Conservation (phyloP, 345 rosid species). For the Populus simonii region DNA sequence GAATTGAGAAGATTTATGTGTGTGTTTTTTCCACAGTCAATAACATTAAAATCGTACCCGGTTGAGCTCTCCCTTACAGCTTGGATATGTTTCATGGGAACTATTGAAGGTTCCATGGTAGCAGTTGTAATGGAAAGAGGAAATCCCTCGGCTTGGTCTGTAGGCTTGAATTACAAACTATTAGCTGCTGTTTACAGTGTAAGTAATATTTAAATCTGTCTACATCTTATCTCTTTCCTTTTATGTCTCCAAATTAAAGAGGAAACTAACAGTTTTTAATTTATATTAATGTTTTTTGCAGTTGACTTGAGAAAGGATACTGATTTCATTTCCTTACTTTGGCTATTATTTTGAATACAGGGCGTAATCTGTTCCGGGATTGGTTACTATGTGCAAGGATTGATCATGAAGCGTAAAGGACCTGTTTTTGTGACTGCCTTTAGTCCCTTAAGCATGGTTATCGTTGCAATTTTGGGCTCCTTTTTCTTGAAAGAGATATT, state of each 20-base stretch:
- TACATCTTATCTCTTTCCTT: neutral
- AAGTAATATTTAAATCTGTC: slow-evolving; percentile 9
- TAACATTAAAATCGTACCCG: slow-evolving; percentile 53
- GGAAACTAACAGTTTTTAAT: neutral
- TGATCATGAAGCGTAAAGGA: slow-evolving; percentile 53
- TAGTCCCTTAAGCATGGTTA: slow-evolving; percentile 57
- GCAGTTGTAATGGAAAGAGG: slow-evolving; percentile 52
- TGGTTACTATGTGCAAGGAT: slow-evolving; percentile 62
- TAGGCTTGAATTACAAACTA: slow-evolving; percentile 41
- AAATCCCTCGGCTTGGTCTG: slow-evolving; percentile 50
- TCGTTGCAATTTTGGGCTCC: slow-evolving; percentile 57
- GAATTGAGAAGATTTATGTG: neutral
- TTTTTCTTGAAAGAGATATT: slow-evolving; percentile 50
- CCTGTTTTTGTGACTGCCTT: slow-evolving; percentile 77
- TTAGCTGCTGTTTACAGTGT: slow-evolving; percentile 49
- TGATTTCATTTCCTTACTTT: neutral
- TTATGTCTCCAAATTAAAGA: neutral
- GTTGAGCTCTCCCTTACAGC: slow-evolving; percentile 70
- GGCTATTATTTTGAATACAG: slow-evolving; percentile 26
- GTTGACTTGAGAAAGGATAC: neutral
- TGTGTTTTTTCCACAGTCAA: slow-evolving; percentile 41
- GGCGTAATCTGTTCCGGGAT: slow-evolving; percentile 55
- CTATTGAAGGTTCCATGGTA: slow-evolving; percentile 51
- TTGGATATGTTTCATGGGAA: slow-evolving; percentile 60
- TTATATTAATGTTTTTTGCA: neutral